These are phyloP conservation scores for Lactarius deliciosus DNA, from an alignment of 768 basidiomycete species.

Conservation along the genomic window DNA sequence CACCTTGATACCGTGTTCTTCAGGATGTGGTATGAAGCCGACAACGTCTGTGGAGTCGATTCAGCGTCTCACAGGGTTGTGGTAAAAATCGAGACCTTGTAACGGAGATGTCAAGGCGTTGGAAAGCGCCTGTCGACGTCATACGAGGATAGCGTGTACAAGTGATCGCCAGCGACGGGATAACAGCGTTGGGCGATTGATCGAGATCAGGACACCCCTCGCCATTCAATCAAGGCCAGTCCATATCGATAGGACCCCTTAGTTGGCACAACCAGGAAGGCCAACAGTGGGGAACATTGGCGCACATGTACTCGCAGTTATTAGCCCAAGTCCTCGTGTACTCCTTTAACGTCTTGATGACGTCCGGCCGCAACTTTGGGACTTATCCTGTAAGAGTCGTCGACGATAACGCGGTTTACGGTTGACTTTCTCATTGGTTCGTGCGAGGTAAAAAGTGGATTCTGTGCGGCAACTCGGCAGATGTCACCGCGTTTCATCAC, in stretches of 20 bases:
- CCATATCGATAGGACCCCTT: conserved; percentile 16
- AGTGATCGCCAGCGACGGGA: conserved; percentile 4
- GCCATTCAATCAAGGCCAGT: not conserved
- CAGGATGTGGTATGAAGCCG: not conserved
- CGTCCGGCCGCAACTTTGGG: not conserved
- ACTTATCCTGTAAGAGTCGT: not conserved
- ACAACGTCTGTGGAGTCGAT: conserved; percentile 3
- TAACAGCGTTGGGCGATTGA: conserved; percentile 6
- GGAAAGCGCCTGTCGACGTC: conserved; percentile 2
- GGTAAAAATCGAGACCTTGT: conserved; percentile 7
- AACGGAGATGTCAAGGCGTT: not conserved
- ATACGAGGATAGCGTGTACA: not conserved
- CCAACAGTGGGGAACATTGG: not conserved
- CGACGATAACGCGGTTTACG: conserved; percentile 13
- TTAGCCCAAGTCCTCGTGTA: not conserved
- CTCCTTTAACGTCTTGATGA: conserved; percentile 7
- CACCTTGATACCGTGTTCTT: not conserved
- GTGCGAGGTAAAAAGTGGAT: conserved; percentile 8
- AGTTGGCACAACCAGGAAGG: not conserved
- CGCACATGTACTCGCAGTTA: not conserved
- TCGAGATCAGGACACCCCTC: conserved; percentile 4
- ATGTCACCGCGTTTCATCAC: conserved; percentile 2
- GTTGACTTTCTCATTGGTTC: conserved; percentile 8
- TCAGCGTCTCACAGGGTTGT: not conserved
- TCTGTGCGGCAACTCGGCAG: conserved; percentile 12